These are phyloP conservation scores for Abortiporus biennis DNA, from an alignment of 1,284 basidiomycete species.

Conservation along the genomic window DNA sequence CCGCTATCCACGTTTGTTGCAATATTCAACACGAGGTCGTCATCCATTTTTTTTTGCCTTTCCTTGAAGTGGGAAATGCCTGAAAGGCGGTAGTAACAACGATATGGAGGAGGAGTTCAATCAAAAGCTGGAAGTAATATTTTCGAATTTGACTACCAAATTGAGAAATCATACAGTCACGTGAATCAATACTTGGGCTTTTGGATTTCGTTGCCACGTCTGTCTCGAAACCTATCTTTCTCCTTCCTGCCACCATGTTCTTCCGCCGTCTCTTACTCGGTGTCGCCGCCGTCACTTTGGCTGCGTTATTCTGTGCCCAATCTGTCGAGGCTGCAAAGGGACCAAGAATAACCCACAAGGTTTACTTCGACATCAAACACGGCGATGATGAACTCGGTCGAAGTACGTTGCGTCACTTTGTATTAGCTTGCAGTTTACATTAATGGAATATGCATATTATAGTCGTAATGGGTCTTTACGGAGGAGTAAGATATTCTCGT, in stretches of 20 bases:
- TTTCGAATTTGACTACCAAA: too few species aligned
- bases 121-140: too few species aligned
- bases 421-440: slow-evolving; percentile 6
- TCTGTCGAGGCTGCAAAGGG: slow-evolving; percentile 71
- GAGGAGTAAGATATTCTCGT: slow-evolving; percentile 40
- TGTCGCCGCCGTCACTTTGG: slow-evolving; percentile 57
- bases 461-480: slow-evolving; percentile 86
- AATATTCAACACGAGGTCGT: slow-evolving; percentile 65
- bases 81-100: too few species aligned
- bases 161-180: not conserved
- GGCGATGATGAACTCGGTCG: slow-evolving; percentile 81
- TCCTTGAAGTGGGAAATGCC: too few species aligned
- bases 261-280: slow-evolving; percentile 56
- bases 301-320: slow-evolving; percentile 63
- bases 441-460: slow-evolving; percentile 6
- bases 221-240: slow-evolving; percentile 6
- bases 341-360: slow-evolving; percentile 85
- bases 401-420: slow-evolving; percentile 41
- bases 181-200: not conserved
- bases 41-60: slow-evolving; percentile 64
- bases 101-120: too few species aligned
- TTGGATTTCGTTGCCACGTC: not conserved
- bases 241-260: slow-evolving; percentile 28
- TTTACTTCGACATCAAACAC: slow-evolving; percentile 93
- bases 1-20: slow-evolving; percentile 32